A percentile compares a stretch with the other conserved stretches of the same genome.
phyloP scores from a whole-genome alignment of 108 stramenopile species.

The Mayamaea pseudoterrestris region DNA sequence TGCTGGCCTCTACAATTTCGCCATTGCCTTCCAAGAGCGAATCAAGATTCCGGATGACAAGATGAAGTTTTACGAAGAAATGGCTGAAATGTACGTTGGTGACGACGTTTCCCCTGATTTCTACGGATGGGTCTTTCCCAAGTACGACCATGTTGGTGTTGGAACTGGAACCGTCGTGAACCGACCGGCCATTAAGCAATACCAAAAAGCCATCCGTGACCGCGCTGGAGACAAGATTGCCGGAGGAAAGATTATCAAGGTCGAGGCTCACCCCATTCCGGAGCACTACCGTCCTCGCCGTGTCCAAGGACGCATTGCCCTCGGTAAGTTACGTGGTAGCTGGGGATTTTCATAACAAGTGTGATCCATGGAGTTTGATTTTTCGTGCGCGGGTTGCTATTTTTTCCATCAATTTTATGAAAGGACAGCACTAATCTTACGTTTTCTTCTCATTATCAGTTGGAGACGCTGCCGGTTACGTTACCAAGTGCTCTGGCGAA shows the following conservation, averaged over 20 bases:
- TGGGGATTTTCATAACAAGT: no score
- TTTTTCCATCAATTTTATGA: no score
- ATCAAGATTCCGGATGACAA: constrained; percentile 96
- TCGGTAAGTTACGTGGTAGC: no score
- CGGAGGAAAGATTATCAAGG: constrained; percentile 97
- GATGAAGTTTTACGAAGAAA: constrained; percentile 97
- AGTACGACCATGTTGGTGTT: constrained; percentile 98
- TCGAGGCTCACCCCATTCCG: constrained; percentile 97
- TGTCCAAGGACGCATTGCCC: constrained; percentile 85
- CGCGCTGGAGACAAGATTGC: constrained; percentile 96
- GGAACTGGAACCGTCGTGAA: constrained; percentile 97
- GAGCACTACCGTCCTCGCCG: constrained; percentile 96
- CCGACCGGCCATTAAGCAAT: constrained; percentile 97
- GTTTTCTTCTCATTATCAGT: no score
- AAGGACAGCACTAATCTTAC: no score
- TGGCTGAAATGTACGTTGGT: constrained; percentile 98
- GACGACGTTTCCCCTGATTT: constrained; percentile 98
- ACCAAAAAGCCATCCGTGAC: constrained; percentile 98
- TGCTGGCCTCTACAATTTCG: constrained; percentile 96
- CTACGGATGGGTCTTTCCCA: constrained; percentile 99
- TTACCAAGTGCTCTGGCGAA: constrained; percentile 98
- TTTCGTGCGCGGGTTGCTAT: no score
- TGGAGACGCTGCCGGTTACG: constrained; percentile 97
- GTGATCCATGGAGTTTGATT: no score
- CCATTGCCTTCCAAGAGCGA: constrained; percentile 98